Evolutionary conservation across 1,284 basidiomycete species (phyloP).

Genomic region (Erythrobasidium hasegawianum): DNA sequence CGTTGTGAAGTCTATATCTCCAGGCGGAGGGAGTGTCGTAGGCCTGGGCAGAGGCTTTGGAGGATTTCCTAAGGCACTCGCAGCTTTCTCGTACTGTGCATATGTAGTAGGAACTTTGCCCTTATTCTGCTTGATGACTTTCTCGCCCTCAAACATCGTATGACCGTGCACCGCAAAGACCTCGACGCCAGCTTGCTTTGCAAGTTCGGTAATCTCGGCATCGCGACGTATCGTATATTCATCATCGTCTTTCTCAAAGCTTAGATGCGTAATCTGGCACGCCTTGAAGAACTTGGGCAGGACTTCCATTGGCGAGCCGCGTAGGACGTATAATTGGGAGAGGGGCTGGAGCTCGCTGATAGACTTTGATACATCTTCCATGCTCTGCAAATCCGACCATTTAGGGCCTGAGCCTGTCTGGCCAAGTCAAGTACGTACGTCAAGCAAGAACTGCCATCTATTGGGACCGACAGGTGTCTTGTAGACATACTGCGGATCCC

Average conservation of each 20-base stretch:
- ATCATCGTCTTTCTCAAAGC: conserved; percentile 40
- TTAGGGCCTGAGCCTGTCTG: neutral
- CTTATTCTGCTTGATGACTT: conserved; percentile 36
- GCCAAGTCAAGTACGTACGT: conserved; percentile 36
- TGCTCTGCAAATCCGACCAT: conserved; percentile 36
- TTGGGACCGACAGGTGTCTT: conserved; percentile 51
- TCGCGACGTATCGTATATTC: conserved; percentile 46
- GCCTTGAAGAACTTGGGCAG: conserved; percentile 52
- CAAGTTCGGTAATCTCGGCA: conserved; percentile 44
- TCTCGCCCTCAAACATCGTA: conserved; percentile 51
- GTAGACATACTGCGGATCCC: conserved; percentile 46
- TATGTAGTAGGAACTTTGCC: conserved; percentile 61
- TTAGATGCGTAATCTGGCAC: conserved; percentile 52
- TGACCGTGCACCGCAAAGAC: conserved; percentile 50
- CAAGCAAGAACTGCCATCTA: conserved; percentile 54
- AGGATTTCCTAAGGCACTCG: conserved; percentile 51
- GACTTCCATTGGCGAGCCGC: conserved; percentile 53
- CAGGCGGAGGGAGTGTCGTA: conserved; percentile 45
- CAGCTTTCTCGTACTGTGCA: conserved; percentile 64
- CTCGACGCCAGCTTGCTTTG: conserved; percentile 46
- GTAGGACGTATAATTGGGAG: conserved; percentile 54
- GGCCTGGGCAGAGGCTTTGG: conserved; percentile 42
- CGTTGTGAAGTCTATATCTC: conserved; percentile 41
- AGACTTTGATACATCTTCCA: conserved; percentile 50
- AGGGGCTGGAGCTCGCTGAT: conserved; percentile 51